Evolutionary conservation across 108 stramenopile genomes (phyloP).

Genomic region (Cyclostephanos invisitatus): DNA sequence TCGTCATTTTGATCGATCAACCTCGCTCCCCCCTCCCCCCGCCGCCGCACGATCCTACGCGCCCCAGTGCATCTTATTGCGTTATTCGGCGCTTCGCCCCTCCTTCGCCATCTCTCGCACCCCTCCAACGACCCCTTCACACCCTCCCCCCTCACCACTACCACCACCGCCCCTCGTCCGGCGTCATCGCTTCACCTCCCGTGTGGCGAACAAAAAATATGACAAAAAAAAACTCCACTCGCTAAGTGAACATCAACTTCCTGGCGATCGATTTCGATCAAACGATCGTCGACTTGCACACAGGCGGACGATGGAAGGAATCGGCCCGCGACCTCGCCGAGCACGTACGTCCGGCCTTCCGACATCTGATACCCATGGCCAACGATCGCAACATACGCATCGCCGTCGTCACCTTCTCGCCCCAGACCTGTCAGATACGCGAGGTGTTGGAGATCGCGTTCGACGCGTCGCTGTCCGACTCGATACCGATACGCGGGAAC

Average conservation of each 20-base stretch:
- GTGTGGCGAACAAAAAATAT: too few species aligned
- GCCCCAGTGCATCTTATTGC: background rate
- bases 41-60: background rate
- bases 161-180: background rate
- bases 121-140: background rate
- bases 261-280: slow-evolving; percentile 94
- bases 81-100: too few species aligned
- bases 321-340: slow-evolving; percentile 67
- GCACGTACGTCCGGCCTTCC: slow-evolving; percentile 90
- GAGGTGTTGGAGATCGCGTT: slow-evolving; percentile 68
- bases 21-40: too few species aligned
- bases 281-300: slow-evolving; percentile 91
- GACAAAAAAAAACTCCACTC: too few species aligned
- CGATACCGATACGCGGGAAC: slow-evolving; percentile 85
- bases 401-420: slow-evolving; percentile 91
- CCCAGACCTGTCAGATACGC: slow-evolving; percentile 74
- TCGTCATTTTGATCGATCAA: background rate
- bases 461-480: slow-evolving; percentile 26
- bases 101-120: background rate
- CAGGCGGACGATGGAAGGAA: slow-evolving; percentile 87
- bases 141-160: background rate
- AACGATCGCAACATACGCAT: slow-evolving; percentile 64
- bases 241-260: slow-evolving; percentile 84
- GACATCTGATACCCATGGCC: slow-evolving; percentile 67
- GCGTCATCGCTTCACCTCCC: too few species aligned